Evolutionary conservation across 2,329 filamentous ascomycete species (phyloP).

Genomic region (Aspergillus sp.): DNA sequence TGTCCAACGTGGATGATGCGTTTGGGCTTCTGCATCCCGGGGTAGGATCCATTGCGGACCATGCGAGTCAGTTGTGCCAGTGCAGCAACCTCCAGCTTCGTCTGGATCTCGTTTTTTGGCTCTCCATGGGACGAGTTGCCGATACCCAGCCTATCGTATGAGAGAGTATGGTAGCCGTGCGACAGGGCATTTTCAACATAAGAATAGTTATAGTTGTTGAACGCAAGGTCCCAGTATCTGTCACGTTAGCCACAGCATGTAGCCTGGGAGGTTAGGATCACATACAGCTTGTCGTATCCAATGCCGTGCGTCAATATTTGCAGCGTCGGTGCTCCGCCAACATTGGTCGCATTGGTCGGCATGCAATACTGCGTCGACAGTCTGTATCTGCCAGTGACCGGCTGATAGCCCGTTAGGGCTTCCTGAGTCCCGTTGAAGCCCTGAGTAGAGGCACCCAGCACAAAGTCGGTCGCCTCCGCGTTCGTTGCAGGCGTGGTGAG

Average conservation of each 20-base stretch:
- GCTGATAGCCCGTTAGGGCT: constrained; percentile 16
- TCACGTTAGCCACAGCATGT: not conserved
- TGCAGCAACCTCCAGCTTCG: constrained; percentile 39
- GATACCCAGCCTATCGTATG: constrained; percentile 41
- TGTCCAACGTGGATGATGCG: constrained; percentile 40
- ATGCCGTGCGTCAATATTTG: constrained; percentile 42
- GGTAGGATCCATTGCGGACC: constrained; percentile 34
- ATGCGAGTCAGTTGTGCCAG: constrained; percentile 37
- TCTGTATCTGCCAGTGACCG: constrained; percentile 14
- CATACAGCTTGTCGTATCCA: constrained; percentile 30
- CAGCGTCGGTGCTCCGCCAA: constrained; percentile 12
- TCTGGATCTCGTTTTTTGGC: constrained; percentile 41
- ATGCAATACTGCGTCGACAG: not conserved
- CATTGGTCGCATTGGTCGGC: not conserved
- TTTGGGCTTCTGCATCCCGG: constrained; percentile 26
- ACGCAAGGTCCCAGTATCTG: constrained; percentile 37
- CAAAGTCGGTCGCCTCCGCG: constrained; percentile 14
- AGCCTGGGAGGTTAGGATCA: not conserved
- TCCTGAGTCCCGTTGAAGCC: constrained; percentile 13
- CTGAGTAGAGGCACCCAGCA: constrained; percentile 10
- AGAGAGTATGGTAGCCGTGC: constrained; percentile 40
- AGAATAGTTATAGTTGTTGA: constrained; percentile 31
- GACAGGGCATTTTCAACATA: constrained; percentile 36
- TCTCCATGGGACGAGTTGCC: constrained; percentile 38
- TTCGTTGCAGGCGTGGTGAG: constrained; percentile 16